Evolutionary conservation across 768 basidiomycete species (phyloP).

Genomic region (Boletus rubescentipes): DNA sequence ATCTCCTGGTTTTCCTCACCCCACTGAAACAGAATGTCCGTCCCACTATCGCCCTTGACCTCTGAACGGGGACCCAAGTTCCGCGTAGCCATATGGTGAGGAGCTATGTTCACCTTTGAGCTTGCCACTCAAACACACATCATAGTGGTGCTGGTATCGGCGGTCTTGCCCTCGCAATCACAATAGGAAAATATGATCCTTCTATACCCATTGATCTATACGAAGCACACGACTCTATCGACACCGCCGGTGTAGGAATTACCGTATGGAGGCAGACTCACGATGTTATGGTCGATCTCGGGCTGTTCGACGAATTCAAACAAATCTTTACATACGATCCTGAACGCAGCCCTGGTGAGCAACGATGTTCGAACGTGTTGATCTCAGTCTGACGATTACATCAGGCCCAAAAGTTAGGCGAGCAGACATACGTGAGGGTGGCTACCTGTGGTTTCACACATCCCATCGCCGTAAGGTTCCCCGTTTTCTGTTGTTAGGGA

Average conservation of each 20-base stretch:
- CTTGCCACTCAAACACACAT: not conserved
- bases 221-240: conserved; percentile 43
- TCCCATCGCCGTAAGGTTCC: conserved; percentile 18
- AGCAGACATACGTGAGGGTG: conserved; percentile 33
- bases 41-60: not conserved
- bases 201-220: conserved; percentile 43
- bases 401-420: conserved; percentile 7
- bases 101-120: not conserved
- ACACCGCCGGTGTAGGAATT: conserved; percentile 42
- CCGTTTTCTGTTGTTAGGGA: not conserved
- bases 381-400: not conserved
- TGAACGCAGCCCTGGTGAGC: conserved; percentile 15
- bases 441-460: conserved; percentile 31
- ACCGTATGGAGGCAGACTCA: conserved; percentile 48
- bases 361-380: not conserved
- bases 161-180: conserved; percentile 42
- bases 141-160: conserved; percentile 43
- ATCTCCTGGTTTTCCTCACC: not conserved
- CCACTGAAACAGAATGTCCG: not conserved
- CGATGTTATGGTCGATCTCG: conserved; percentile 43
- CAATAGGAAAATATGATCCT: conserved; percentile 33
- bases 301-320: conserved; percentile 37
- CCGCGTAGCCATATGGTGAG: conserved; percentile 26
- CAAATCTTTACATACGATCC: conserved; percentile 13
- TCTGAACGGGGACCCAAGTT: conserved; percentile 8